Conservation (phyloP, 2,329 filamentous ascomycete genomes). For the Colletotrichum aenigma region DNA sequence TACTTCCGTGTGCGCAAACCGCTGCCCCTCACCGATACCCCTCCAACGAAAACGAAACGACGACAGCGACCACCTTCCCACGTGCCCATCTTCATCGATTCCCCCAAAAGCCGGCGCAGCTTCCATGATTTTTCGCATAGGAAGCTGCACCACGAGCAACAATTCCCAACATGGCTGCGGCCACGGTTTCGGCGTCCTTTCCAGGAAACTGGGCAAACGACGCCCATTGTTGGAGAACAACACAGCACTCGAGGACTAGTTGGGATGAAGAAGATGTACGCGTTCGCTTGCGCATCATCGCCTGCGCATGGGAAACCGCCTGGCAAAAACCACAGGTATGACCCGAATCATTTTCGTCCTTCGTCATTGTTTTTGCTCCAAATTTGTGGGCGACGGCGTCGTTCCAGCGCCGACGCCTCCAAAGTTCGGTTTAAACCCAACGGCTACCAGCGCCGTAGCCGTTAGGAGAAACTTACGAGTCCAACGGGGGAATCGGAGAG, state of each 20-base stretch:
- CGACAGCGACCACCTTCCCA: neutral
- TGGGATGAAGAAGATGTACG: constrained; percentile 34
- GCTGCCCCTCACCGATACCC: neutral
- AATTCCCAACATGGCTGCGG: constrained; percentile 59
- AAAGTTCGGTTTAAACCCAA: neutral
- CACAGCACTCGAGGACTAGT: constrained; percentile 36
- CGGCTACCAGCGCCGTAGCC: neutral
- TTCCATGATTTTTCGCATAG: constrained; percentile 57
- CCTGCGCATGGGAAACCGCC: constrained; percentile 34
- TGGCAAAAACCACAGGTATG: constrained; percentile 26
- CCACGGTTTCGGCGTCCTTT: constrained; percentile 46
- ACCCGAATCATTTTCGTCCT: constrained; percentile 8
- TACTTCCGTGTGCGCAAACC: neutral
- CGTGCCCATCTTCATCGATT: neutral
- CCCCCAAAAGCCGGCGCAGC: constrained; percentile 31
- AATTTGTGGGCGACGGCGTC: constrained; percentile 7
- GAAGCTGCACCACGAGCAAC: constrained; percentile 45
- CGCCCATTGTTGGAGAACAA: constrained; percentile 38
- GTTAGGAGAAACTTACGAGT: neutral
- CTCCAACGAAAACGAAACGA: neutral
- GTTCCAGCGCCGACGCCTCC: neutral
- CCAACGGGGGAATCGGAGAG: neutral
- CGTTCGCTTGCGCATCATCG: constrained; percentile 31
- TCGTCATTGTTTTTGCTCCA: neutral
- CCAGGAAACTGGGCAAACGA: constrained; percentile 46